Evolutionary conservation across 345 rosid genomes (phyloP), one percentile per base, ranked within the genome.

Genomic region (Nasturtium officinale): DNA sequence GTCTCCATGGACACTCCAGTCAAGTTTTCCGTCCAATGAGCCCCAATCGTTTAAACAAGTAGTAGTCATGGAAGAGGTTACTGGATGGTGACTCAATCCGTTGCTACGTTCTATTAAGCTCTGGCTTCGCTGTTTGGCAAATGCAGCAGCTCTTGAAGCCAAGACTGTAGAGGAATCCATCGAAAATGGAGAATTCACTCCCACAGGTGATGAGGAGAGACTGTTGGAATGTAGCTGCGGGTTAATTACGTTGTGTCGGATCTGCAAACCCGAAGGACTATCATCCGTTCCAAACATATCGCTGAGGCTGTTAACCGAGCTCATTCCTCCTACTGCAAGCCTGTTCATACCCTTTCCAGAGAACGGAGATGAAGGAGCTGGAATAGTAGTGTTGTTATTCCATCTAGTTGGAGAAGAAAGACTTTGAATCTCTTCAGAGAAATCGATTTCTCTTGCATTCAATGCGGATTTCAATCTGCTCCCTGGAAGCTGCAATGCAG

Each of bases 1-100:
- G 17, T 85, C 92, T 59, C 85, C 89, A 42, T 87, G 85, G 46
- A 92, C 69, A 7, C 87, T 86, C 96, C 96, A 90, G 79, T 90
- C 92, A 51, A 92, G 61, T 75, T 90, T 92, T 0, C 96, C 98
- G 71, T 83, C 87, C 8, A 92, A 84, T 5, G 92, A 90, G 15
- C 87, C 89, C 96, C 96, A 92, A 55, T 87, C 95, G 0, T 75
- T 62, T 42, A 82, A 58, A 52, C 77, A 78, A 32, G 83, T 58
- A 53, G 86, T 56, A 25, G 71, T 61, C 52, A 84, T 64, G n/a
- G 87, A 67, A 42, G 87, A 67, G 56, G 70, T 58, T 38, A 82
- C 77, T 5, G 79, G 50, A 72, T 65, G 87, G 15, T 78, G 82
- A 62, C 73, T 82, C 65, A 65, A 73, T 32, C 59, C 83, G 28